These are phyloP conservation scores for Phytophthora fragariaefolia DNA, from an alignment of 352 stramenopile genomes.

Conservation along the genomic window DNA sequence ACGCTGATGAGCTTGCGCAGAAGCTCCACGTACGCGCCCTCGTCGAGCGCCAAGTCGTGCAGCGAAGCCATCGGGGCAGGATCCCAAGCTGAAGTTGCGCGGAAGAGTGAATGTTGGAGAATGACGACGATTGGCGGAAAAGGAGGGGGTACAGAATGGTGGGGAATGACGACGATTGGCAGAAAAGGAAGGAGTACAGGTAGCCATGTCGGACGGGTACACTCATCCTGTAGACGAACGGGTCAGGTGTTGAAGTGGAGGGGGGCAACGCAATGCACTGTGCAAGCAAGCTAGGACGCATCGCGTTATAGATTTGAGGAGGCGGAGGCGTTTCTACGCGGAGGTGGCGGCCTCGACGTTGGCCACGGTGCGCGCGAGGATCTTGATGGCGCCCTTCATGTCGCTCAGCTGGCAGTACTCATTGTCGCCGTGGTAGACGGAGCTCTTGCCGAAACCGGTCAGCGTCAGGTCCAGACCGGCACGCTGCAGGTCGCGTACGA, in stretches of 20 bases:
- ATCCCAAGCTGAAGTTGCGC: constrained; percentile 4
- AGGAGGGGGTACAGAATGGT: too few relatives aligned
- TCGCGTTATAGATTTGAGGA: constrained; percentile 14
- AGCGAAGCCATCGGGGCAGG: constrained; percentile 27
- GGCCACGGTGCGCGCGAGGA: constrained; percentile 81
- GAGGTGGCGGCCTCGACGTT: constrained; percentile 58
- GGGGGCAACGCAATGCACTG: not conserved
- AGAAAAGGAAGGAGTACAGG: too few relatives aligned
- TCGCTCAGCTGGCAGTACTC: constrained; percentile 88
- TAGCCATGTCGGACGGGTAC: too few relatives aligned
- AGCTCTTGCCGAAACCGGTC: constrained; percentile 74
- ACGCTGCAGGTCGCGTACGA: constrained; percentile 77
- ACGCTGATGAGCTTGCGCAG: constrained; percentile 82
- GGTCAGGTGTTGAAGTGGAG: constrained; percentile 2
- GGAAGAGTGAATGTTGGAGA: not conserved
- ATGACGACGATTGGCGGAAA: not conserved
- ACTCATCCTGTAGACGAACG: constrained; percentile 28
- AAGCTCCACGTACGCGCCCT: constrained; percentile 68
- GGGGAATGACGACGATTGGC: not conserved
- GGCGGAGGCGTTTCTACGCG: constrained; percentile 1
- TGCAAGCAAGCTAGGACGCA: not conserved
- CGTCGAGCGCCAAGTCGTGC: constrained; percentile 54
- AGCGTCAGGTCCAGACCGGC: constrained; percentile 73
- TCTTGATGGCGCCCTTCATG: constrained; percentile 88
- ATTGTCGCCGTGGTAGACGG: constrained; percentile 92